These are phyloP conservation scores for Sphaerostilbella broomeana DNA, from an alignment of 2,329 filamentous ascomycete species.

Conservation along the genomic window DNA sequence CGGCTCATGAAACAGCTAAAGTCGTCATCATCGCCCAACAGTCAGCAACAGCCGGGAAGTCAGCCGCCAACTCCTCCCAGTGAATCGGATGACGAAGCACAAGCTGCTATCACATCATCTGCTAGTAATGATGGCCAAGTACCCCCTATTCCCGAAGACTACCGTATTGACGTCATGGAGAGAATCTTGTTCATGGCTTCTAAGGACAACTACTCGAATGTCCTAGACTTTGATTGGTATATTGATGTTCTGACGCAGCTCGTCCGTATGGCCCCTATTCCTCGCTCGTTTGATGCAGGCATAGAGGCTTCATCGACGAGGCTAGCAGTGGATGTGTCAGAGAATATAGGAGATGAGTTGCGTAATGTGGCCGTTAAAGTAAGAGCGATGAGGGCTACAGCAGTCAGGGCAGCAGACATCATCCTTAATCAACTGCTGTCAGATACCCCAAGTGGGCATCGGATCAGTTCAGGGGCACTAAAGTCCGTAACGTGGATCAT, in stretches of 20 bases:
- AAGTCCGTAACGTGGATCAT: conserved; percentile 76
- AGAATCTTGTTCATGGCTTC: conserved; percentile 86
- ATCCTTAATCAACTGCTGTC: conserved; percentile 55
- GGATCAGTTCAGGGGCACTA: conserved; percentile 58
- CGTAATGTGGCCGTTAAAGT: conserved; percentile 91
- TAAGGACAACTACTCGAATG: conserved; percentile 75
- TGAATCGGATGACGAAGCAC: conserved; percentile 46
- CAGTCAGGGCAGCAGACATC: conserved; percentile 76
- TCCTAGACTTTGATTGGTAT: conserved; percentile 96
- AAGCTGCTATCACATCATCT: conserved; percentile 34
- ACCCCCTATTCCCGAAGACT: conserved; percentile 74
- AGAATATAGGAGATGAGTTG: conserved; percentile 74
- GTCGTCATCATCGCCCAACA: conserved; percentile 48
- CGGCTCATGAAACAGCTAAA: conserved; percentile 83
- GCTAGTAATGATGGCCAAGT: conserved; percentile 32
- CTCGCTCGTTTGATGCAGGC: conserved; percentile 35
- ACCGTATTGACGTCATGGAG: conserved; percentile 73
- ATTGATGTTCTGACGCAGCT: conserved; percentile 84
- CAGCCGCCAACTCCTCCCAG: conserved; percentile 39
- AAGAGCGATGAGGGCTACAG: conserved; percentile 69
- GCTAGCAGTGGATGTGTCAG: conserved; percentile 45
- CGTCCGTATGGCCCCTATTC: conserved; percentile 60
- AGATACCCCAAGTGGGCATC: conserved; percentile 48
- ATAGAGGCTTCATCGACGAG: conserved; percentile 23
- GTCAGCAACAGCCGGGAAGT: conserved; percentile 34